Evolutionary conservation across 768 basidiomycete genomes (phyloP).

Genomic region (Agaricus blazei): DNA sequence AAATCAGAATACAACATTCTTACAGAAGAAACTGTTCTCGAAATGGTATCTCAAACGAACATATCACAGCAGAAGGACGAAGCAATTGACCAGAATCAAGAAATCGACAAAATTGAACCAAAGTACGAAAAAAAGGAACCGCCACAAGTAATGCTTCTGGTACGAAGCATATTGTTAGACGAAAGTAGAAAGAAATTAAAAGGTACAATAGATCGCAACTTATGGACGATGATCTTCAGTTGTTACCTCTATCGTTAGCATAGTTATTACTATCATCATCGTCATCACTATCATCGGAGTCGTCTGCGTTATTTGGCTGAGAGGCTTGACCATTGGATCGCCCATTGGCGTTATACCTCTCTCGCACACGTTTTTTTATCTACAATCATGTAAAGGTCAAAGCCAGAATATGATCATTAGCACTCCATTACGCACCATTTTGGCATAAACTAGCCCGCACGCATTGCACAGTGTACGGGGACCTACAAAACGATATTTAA

Average conservation of each 20-base stretch:
- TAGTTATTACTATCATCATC: not conserved
- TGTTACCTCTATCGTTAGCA: constrained; percentile 8
- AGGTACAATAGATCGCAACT: not conserved
- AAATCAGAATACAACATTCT: not conserved
- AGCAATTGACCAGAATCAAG: not conserved
- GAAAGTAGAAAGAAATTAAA: not conserved
- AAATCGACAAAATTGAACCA: not conserved
- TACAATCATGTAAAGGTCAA: constrained; percentile 10
- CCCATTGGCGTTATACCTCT: constrained; percentile 16
- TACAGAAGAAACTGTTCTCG: not conserved
- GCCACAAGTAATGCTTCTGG: not conserved
- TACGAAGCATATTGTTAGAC: not conserved
- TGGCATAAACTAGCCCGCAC: constrained; percentile 83
- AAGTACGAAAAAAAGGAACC: not conserved
- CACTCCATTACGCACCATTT: constrained; percentile 51
- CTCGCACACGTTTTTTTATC: constrained; percentile 31
- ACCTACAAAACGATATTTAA: constrained; percentile 37
- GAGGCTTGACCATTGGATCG: constrained; percentile 6
- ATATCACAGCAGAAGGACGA: not conserved
- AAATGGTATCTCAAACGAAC: not conserved
- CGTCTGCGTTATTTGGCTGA: constrained; percentile 8
- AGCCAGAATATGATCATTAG: constrained; percentile 6
- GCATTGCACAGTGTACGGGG: constrained; percentile 83
- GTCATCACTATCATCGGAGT: constrained; percentile 11
- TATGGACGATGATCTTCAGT: not conserved